Percentiles rank a stretch among this genome's conserved stretches.
Evolutionary conservation across 257 asterid species (phyloP).

Genomic region (Thymus quinquecostatus): DNA sequence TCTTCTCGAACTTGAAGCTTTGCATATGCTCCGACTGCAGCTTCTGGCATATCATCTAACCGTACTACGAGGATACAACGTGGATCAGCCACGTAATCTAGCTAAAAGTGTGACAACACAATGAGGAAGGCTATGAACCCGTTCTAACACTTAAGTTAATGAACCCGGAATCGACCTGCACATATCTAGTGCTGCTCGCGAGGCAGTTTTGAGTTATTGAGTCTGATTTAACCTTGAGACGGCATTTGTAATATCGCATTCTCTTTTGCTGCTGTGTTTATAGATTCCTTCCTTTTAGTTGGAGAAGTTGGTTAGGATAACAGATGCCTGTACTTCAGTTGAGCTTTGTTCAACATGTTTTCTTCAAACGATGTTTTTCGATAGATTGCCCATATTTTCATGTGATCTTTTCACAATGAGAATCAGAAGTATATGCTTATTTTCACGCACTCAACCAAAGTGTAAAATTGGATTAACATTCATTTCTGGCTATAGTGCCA

Average conservation of each 20-base stretch:
- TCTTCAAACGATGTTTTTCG: too few species aligned
- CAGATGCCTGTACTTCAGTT: background rate
- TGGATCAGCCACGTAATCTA: conserved; percentile 98
- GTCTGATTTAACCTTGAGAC: conserved; percentile 11
- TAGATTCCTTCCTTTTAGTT: background rate
- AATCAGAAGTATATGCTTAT: background rate
- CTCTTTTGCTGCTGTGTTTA: background rate
- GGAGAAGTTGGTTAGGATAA: background rate
- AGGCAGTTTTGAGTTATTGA: background rate
- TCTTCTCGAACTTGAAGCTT: background rate
- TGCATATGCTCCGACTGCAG: conserved; percentile 45
- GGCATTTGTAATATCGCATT: background rate
- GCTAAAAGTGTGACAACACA: conserved; percentile 98
- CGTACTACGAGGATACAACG: conserved; percentile 88
- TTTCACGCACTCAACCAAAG: too few species aligned
- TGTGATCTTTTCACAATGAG: too few species aligned
- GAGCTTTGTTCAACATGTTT: background rate
- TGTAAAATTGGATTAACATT: background rate
- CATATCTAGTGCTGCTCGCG: background rate
- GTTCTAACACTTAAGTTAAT: too few species aligned
- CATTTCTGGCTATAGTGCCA: background rate
- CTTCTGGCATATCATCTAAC: conserved; percentile 95
- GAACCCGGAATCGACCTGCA: too few species aligned
- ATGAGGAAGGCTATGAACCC: conserved; percentile 35
- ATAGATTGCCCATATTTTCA: too few species aligned